Percentiles rank a stretch among this genome's conserved stretches.
Conservation (phyloP, 2,329 filamentous ascomycete genomes). For the Neodidymelliopsis sp. region DNA sequence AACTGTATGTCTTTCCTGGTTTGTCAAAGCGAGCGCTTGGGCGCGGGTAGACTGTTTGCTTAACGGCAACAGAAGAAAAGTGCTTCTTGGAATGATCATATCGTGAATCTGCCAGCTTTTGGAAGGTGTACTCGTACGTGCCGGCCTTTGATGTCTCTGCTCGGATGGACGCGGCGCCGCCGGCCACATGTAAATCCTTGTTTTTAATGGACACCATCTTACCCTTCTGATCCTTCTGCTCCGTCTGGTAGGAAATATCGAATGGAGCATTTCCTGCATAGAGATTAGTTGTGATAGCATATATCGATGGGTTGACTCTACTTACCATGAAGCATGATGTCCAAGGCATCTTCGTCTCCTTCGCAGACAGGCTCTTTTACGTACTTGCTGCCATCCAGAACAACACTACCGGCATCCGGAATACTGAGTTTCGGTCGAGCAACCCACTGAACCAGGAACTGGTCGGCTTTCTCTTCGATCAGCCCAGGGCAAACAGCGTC, state of each 20-base stretch:
- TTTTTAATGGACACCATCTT: constrained; percentile 65
- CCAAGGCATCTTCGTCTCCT: constrained; percentile 89
- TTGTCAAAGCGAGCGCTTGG: constrained; percentile 83
- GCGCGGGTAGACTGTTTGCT: constrained; percentile 84
- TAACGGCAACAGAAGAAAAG: constrained; percentile 72
- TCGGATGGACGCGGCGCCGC: constrained; percentile 77
- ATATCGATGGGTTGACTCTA: constrained; percentile 30
- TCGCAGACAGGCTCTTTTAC: constrained; percentile 88
- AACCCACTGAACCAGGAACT: constrained; percentile 86
- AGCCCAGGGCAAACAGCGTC: constrained; percentile 84
- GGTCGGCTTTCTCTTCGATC: constrained; percentile 75
- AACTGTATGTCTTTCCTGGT: constrained; percentile 93
- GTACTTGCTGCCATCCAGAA: constrained; percentile 62
- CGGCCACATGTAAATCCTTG: constrained; percentile 78
- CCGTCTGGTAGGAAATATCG: constrained; percentile 81
- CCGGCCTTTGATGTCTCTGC: constrained; percentile 89
- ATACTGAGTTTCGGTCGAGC: constrained; percentile 76
- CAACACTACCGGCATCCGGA: constrained; percentile 68
- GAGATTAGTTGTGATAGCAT: constrained; percentile 31
- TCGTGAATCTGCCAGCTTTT: constrained; percentile 80
- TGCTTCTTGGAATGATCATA: constrained; percentile 77
- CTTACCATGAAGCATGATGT: constrained; percentile 79
- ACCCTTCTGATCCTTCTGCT: constrained; percentile 71
- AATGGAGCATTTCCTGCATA: constrained; percentile 76
- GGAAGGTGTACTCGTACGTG: constrained; percentile 85